These are phyloP conservation scores for Ustilago loliicola DNA, from an alignment of 1,284 basidiomycete species.

Conservation along the genomic window DNA sequence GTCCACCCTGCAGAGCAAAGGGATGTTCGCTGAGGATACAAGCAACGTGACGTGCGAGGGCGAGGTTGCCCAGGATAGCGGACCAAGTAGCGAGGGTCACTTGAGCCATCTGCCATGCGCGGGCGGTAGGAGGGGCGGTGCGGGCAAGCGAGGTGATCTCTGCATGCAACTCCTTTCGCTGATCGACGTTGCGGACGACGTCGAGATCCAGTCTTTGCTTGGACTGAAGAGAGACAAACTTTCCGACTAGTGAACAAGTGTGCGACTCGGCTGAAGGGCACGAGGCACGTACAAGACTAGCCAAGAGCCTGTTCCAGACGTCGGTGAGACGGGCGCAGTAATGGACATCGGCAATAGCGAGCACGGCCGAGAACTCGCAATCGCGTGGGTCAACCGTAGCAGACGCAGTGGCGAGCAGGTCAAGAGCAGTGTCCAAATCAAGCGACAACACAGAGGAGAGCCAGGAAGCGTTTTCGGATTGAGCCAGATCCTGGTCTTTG, in stretches of 20 bases:
- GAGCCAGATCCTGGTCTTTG: constrained; percentile 23
- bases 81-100: constrained; percentile 62
- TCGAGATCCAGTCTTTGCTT: constrained; percentile 50
- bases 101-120: constrained; percentile 48
- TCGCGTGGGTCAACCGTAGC: constrained; percentile 5
- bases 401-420: constrained; percentile 33
- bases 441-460: constrained; percentile 56
- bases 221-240: constrained; percentile 31
- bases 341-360: constrained; percentile 56
- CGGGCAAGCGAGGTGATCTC: constrained; percentile 51
- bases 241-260: constrained; percentile 11
- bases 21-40: constrained; percentile 28
- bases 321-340: constrained; percentile 51
- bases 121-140: constrained; percentile 40
- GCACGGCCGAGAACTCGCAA: constrained; percentile 49
- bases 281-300: constrained; percentile 50
- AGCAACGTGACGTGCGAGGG: constrained; percentile 44
- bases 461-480: constrained; percentile 42
- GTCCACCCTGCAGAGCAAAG: constrained; percentile 5
- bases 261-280: constrained; percentile 36
- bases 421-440: constrained; percentile 48
- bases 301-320: constrained; percentile 59
- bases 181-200: constrained; percentile 34
- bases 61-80: constrained; percentile 51
- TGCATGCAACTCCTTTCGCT: constrained; percentile 39